A percentile compares a stretch with the other conserved stretches of the same genome.
phyloP scores from a whole-genome alignment of 768 basidiomycete genomes.

The Phallus indusiatus region DNA sequence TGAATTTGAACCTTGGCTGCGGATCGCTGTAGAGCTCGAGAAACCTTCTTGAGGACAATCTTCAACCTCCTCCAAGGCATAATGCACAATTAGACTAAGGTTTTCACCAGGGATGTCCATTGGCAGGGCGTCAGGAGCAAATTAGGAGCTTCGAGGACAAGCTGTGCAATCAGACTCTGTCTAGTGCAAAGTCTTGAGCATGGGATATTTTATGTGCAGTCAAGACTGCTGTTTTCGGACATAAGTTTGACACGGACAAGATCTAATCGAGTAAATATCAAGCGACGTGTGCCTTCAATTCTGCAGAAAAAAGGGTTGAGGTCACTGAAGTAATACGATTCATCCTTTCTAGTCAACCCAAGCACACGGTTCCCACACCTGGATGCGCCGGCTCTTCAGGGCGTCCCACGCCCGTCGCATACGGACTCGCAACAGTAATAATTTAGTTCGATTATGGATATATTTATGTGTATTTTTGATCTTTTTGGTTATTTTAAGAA shows the following conservation, averaged over 20 bases:
- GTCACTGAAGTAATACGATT: neutral
- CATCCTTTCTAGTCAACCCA: neutral
- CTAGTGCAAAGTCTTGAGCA: neutral
- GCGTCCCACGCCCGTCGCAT: neutral
- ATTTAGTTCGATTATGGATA: too few species aligned
- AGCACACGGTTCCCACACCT: neutral
- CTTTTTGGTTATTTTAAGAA: neutral
- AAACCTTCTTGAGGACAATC: neutral
- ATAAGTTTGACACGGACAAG: neutral
- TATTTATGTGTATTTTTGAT: neutral
- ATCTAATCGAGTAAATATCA: neutral
- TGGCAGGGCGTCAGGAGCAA: neutral
- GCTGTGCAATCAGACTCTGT: neutral
- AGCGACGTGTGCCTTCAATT: neutral
- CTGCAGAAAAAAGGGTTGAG: neutral
- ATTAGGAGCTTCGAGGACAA: neutral
- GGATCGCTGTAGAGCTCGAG: neutral
- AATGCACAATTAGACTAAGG: conserved; percentile 2
- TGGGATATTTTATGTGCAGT: neutral
- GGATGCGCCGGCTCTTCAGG: neutral
- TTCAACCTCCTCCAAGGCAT: conserved; percentile 2
- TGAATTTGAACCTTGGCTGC: neutral
- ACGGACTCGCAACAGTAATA: neutral
- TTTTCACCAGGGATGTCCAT: conserved; percentile 8
- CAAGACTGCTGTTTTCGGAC: neutral